These are phyloP conservation scores for Colletotrichum cordylinicola DNA, from an alignment of 2,329 filamentous ascomycete genomes.

Conservation along the genomic window DNA sequence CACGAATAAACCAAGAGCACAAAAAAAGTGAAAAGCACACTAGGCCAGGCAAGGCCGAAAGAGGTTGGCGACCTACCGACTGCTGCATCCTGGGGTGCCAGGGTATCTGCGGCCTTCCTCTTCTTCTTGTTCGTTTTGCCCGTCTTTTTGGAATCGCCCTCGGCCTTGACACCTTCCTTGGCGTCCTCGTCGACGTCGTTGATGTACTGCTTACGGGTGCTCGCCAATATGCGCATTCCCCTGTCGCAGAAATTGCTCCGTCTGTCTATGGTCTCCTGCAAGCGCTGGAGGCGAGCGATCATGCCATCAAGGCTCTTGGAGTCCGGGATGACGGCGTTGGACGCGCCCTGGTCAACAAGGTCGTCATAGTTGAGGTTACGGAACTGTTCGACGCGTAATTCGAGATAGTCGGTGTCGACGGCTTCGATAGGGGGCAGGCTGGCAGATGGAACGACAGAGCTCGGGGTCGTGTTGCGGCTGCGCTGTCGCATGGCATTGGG, in stretches of 20 bases:
- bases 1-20: not conserved
- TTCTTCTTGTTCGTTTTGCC: conserved; percentile 71
- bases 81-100: conserved; percentile 58
- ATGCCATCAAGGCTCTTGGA: conserved; percentile 69
- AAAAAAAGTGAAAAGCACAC: not conserved
- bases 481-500: conserved; percentile 67
- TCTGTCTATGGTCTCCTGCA: conserved; percentile 71
- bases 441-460: conserved; percentile 55
- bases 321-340: conserved; percentile 64
- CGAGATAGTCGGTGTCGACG: conserved; percentile 69
- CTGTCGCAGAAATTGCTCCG: conserved; percentile 73
- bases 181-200: conserved; percentile 56
- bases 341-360: conserved; percentile 67
- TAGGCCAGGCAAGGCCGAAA: conserved; percentile 3
- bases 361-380: conserved; percentile 71
- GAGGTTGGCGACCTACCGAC: conserved; percentile 29
- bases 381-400: conserved; percentile 64
- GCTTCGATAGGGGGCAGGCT: conserved; percentile 60
- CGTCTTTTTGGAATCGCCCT: conserved; percentile 52
- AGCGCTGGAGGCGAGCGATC: conserved; percentile 66
- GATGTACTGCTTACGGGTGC: conserved; percentile 66
- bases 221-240: conserved; percentile 74
- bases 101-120: conserved; percentile 72
- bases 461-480: conserved; percentile 81
- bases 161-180: conserved; percentile 48